Evolutionary conservation across 2,329 filamentous ascomycete genomes (phyloP), one percentile per base, ranked within the genome.

Genomic region (Exophiala sp.): DNA sequence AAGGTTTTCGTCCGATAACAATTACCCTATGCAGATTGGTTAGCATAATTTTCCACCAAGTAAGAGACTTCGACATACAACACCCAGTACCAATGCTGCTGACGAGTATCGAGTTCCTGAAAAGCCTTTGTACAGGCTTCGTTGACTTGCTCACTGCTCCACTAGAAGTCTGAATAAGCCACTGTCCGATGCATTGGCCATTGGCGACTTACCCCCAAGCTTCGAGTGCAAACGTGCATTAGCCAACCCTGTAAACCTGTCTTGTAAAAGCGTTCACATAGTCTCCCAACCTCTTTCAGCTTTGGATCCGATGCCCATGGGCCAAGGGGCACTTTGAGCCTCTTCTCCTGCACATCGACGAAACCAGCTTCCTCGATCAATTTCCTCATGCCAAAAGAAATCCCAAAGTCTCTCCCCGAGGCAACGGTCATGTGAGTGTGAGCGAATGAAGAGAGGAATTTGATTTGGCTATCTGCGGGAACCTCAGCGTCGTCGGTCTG

Each of bases 321-420:
- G 2, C 72, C 71, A 12, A 76, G 63, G 0, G 75, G 73, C 66
- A 71, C 70, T 48, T 72, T 71, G 60, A 68, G 74, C 34, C 62
- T 62, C 52, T 63, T 63, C 61, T 75, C 72, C 8, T 71, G 67
- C 1, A 79, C 69, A 55, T 77, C 71, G 3, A 69, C 70, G 59
- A 78, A 79, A 2, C 77, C 76, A 7, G 67, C 64, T 14, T 66
- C 57, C 12, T 48, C 51, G 8, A 76, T 65, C 42, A 55, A 58
- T 6, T 65, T 47, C 10, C 67, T 69, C 57, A 67, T 62, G 7
- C 49, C 45, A 5, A 58, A 56, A 6, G 61, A 57, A 3, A 66
- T 60, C 5, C 55, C 47, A 18, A 70, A 55, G 18, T 62, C 52
- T 56, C 67, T 65, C 5, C 65, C 63, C 44, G 62, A 59, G 5